phyloP scores from a whole-genome alignment of 2,329 filamentous ascomycete species.

The Ophiostoma ips region DNA sequence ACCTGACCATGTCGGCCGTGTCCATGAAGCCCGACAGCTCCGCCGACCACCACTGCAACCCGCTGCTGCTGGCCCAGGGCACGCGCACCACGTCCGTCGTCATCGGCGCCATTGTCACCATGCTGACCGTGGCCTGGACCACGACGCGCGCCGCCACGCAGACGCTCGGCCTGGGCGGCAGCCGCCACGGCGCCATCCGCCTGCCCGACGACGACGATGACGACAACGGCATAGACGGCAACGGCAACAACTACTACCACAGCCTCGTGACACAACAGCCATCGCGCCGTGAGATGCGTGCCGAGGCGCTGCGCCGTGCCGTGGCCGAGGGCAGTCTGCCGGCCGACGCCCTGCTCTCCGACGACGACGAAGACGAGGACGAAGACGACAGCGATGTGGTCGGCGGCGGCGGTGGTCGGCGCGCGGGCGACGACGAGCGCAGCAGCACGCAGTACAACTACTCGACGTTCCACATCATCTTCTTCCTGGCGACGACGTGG shows the following conservation, averaged over 20 bases:
- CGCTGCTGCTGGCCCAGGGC: slow-evolving; percentile 69
- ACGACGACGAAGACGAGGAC: slow-evolving; percentile 50
- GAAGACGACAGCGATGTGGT: slow-evolving; percentile 48
- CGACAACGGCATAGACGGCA: no score
- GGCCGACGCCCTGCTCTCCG: slow-evolving; percentile 72
- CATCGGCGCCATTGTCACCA: slow-evolving; percentile 86
- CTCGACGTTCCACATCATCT: slow-evolving; percentile 90
- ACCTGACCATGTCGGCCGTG: slow-evolving; percentile 93
- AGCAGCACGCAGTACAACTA: slow-evolving; percentile 91
- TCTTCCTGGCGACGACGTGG: slow-evolving; percentile 93
- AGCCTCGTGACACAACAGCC: slow-evolving; percentile 81
- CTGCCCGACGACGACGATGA: slow-evolving; percentile 53
- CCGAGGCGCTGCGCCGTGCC: slow-evolving; percentile 77
- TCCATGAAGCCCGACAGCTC: slow-evolving; percentile 96
- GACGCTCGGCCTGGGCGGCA: slow-evolving; percentile 58
- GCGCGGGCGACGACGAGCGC: slow-evolving; percentile 74
- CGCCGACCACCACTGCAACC: slow-evolving; percentile 86
- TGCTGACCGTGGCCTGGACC: slow-evolving; percentile 93
- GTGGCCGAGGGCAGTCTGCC: slow-evolving; percentile 88
- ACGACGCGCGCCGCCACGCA: slow-evolving; percentile 93
- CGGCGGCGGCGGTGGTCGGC: slow-evolving; percentile 48
- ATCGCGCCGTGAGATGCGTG: slow-evolving; percentile 76
- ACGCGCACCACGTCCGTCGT: slow-evolving; percentile 84
- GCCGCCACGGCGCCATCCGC: slow-evolving; percentile 42
- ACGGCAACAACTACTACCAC: slow-evolving; percentile 30